phyloP scores from a whole-genome alignment of 2,329 filamentous ascomycete species.

The Cytospora chrysosperma region DNA sequence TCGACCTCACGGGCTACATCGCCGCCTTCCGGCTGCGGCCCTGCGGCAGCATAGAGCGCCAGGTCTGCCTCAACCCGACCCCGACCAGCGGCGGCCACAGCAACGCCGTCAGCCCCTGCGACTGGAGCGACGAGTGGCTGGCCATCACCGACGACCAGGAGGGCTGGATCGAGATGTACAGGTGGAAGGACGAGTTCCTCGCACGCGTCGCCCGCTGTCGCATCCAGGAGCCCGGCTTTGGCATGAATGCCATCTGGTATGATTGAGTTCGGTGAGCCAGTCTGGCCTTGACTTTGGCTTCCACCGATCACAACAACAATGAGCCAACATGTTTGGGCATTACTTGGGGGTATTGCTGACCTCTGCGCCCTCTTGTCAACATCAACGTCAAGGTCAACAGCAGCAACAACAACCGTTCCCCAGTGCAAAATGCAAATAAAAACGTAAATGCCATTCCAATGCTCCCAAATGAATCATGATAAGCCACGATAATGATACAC shows the following conservation, averaged over 20 bases:
- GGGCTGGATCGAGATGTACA: constrained; percentile 83
- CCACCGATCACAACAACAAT: too few species aligned
- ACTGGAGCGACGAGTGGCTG: constrained; percentile 86
- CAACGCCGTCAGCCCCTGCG: constrained; percentile 81
- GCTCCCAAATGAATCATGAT: constrained; percentile 2
- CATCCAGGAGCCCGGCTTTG: constrained; percentile 84
- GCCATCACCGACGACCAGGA: constrained; percentile 86
- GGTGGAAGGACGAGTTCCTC: constrained; percentile 80
- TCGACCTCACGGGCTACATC: constrained; percentile 77
- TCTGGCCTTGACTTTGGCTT: too few species aligned
- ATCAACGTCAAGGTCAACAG: too few species aligned
- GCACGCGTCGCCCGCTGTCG: constrained; percentile 73
- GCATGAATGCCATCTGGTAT: constrained; percentile 97
- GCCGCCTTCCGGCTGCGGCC: constrained; percentile 72
- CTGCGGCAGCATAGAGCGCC: constrained; percentile 69
- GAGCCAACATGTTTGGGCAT: not conserved
- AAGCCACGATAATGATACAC: constrained; percentile 11
- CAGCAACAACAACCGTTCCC: not conserved
- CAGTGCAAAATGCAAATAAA: not conserved
- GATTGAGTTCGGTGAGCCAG: constrained; percentile 49
- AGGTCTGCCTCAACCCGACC: constrained; percentile 80
- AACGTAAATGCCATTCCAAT: constrained; percentile 16
- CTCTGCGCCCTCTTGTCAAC: not conserved
- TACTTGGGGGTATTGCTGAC: too few species aligned
- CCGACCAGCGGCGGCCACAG: constrained; percentile 85